Conservation (phyloP, 805 yeast genomes). For the Clavispora phyllophila region DNA sequence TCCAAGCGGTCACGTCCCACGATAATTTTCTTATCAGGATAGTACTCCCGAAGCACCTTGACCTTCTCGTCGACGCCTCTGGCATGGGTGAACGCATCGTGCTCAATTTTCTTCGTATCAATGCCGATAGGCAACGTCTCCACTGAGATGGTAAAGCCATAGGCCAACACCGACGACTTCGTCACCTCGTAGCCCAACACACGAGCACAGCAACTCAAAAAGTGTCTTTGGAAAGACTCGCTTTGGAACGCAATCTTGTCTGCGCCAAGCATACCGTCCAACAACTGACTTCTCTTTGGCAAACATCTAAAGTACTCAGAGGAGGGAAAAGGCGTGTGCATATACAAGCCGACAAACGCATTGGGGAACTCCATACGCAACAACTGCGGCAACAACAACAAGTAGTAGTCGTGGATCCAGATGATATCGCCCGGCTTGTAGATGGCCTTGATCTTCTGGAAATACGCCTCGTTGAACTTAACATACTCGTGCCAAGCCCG, state of each 20-base stretch:
- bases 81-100: constrained; percentile 46
- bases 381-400: constrained; percentile 76
- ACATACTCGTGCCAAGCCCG: constrained; percentile 85
- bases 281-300: constrained; percentile 72
- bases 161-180: constrained; percentile 53
- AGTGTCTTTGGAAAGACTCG: constrained; percentile 82
- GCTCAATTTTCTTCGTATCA: constrained; percentile 63
- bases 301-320: constrained; percentile 89
- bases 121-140: constrained; percentile 86
- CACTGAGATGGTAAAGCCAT: constrained; percentile 72
- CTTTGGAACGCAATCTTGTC: constrained; percentile 84
- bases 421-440: constrained; percentile 87
- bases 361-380: constrained; percentile 72
- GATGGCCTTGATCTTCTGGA: constrained; percentile 64
- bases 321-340: constrained; percentile 93
- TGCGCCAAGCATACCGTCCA: constrained; percentile 91
- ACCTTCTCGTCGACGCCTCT: constrained; percentile 57
- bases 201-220: constrained; percentile 84
- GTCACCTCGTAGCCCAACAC: constrained; percentile 76
- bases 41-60: constrained; percentile 55
- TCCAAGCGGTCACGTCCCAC: constrained; percentile 94
- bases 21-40: constrained; percentile 66
- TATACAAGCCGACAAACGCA: constrained; percentile 68
- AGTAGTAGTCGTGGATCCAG: constrained; percentile 89
- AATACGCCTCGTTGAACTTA: constrained; percentile 84